Conservation (phyloP, 805 yeast species). For the Barnettozyma californica region DNA sequence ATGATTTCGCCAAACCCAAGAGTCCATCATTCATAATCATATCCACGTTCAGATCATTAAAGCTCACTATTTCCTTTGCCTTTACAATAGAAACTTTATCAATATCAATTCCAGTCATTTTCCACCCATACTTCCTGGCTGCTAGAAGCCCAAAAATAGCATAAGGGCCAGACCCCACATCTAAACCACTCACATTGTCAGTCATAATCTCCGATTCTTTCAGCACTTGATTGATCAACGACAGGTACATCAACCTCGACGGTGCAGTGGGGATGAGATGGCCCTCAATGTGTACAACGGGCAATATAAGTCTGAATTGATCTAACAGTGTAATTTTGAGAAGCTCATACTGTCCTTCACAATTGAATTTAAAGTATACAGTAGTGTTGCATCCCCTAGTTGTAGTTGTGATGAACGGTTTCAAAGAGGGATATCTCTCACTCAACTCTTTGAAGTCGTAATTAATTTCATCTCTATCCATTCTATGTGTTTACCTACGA, state of each 20-base stretch:
- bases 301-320: background rate
- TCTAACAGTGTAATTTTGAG: conserved; percentile 1
- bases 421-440: conserved; percentile 1
- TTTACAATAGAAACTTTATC: conserved; percentile 28
- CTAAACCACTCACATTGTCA: conserved; percentile 26
- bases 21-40: conserved; percentile 14
- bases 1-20: conserved; percentile 5
- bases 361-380: background rate
- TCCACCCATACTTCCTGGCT: conserved; percentile 21
- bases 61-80: conserved; percentile 25
- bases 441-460: conserved; percentile 3
- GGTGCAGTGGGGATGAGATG: conserved; percentile 4
- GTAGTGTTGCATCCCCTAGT: background rate
- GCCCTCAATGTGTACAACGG: background rate
- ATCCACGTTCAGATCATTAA: conserved; percentile 22
- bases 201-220: background rate
- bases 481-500: no score
- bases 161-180: conserved; percentile 46
- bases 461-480: background rate
- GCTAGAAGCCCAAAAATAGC: conserved; percentile 43
- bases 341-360: conserved; percentile 4
- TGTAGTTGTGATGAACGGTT: background rate
- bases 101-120: conserved; percentile 39
- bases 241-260: conserved; percentile 5
- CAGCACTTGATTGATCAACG: background rate